Evolutionary conservation across 1,284 basidiomycete genomes (phyloP).

Genomic region (Cutaneotrichosporon mucoides): DNA sequence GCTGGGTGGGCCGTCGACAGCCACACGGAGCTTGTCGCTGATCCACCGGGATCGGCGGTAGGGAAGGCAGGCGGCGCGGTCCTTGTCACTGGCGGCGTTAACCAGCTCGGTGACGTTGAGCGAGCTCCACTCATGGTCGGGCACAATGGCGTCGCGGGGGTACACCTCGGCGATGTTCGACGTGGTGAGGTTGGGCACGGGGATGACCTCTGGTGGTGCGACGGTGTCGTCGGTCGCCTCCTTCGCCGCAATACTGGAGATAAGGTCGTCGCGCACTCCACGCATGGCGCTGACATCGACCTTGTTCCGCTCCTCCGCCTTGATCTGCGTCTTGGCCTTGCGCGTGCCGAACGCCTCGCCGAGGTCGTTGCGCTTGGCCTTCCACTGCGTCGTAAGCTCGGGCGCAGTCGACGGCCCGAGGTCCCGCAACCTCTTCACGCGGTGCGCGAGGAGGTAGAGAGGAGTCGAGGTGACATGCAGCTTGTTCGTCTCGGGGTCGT

Average conservation of each 20-base stretch:
- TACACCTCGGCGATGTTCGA: constrained; percentile 68
- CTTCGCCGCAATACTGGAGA: constrained; percentile 66
- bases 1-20: constrained; percentile 13
- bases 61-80: constrained; percentile 60
- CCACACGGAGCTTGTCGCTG: constrained; percentile 36
- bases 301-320: constrained; percentile 76
- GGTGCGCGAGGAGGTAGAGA: constrained; percentile 68
- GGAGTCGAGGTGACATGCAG: constrained; percentile 62
- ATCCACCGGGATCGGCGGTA: constrained; percentile 65
- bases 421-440: constrained; percentile 71
- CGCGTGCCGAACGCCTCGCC: constrained; percentile 90
- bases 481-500: constrained; percentile 65
- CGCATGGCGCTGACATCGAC: constrained; percentile 82
- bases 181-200: constrained; percentile 64
- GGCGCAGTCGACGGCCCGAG: constrained; percentile 32
- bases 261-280: constrained; percentile 69
- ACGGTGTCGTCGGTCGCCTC: constrained; percentile 50
- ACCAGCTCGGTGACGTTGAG: constrained; percentile 50
- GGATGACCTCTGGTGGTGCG: constrained; percentile 56
- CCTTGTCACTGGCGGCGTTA: constrained; percentile 57
- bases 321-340: constrained; percentile 80
- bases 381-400: constrained; percentile 55
- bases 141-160: constrained; percentile 67
- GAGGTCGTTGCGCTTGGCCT: constrained; percentile 66
- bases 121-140: constrained; percentile 59